Conservation (phyloP, 2,329 filamentous ascomycete species). For the Fusarium luffae region DNA sequence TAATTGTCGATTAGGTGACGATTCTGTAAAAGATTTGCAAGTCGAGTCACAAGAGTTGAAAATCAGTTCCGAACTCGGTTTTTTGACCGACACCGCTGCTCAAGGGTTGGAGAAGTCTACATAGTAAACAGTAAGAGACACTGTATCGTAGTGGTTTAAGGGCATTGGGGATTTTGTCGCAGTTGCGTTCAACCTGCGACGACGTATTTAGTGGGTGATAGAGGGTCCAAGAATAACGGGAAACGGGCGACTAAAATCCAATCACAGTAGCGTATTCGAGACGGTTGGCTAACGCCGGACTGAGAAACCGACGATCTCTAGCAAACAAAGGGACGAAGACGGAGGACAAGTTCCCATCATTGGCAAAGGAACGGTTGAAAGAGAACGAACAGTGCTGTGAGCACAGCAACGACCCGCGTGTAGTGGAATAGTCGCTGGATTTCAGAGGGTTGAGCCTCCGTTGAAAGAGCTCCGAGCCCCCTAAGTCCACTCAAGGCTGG, state of each 20-base stretch:
- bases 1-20: constrained; percentile 21
- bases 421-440: constrained; percentile 21
- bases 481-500: constrained; percentile 19
- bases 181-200: constrained; percentile 26
- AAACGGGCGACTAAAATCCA: constrained; percentile 16
- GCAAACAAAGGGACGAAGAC: constrained; percentile 2
- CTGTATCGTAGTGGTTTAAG: constrained; percentile 22
- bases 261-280: constrained; percentile 16
- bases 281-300: constrained; percentile 6
- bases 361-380: background rate
- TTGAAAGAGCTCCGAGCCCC: constrained; percentile 10
- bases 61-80: constrained; percentile 35
- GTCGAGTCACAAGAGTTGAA: constrained; percentile 20
- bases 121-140: constrained; percentile 22
- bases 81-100: constrained; percentile 35
- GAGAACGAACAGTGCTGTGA: constrained; percentile 10
- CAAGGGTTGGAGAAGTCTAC: constrained; percentile 2
- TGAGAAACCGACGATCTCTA: constrained; percentile 16
- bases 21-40: constrained; percentile 33
- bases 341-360: constrained; percentile 9
- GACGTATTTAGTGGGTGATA: constrained; percentile 20
- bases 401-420: constrained; percentile 7
- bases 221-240: constrained; percentile 20
- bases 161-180: constrained; percentile 22
- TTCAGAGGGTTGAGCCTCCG: constrained; percentile 16